A percentile compares a stretch with the other conserved stretches of the same genome.
Evolutionary conservation across 78 protist species (phyloP).

Genomic region (Cavenderia fasciculata): DNA sequence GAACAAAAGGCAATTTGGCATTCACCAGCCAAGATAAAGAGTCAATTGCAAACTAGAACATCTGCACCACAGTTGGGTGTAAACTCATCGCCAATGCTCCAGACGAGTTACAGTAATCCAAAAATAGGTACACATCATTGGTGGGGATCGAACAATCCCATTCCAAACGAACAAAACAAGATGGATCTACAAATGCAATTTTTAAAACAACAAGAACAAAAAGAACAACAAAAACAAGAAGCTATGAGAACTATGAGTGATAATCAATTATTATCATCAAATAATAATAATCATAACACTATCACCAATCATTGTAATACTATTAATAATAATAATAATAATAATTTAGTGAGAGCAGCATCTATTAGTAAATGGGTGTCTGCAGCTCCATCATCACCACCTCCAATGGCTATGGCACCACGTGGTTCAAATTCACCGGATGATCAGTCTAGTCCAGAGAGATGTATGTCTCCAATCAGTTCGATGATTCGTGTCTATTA

Average conservation of each 20-base stretch:
- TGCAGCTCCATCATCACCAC: conserved; percentile 73
- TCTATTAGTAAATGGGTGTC: conserved; percentile 52
- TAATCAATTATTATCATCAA: background rate
- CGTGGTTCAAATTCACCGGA: background rate
- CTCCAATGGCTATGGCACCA: background rate
- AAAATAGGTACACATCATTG: conserved; percentile 56
- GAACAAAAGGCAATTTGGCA: background rate
- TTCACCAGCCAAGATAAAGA: conserved; percentile 41
- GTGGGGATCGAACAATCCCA: conserved; percentile 50
- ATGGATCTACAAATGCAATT: too few relatives aligned
- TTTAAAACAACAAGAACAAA: too few relatives aligned
- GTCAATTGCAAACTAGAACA: background rate
- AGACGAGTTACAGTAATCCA: background rate
- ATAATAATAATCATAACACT: background rate
- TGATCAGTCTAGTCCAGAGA: conserved; percentile 33
- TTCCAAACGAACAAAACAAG: background rate
- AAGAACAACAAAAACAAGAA: too few relatives aligned
- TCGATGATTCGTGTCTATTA: conserved; percentile 60
- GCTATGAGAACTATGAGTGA: too few relatives aligned
- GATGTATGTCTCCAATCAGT: conserved; percentile 45
- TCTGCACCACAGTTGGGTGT: conserved; percentile 20
- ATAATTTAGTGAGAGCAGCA: background rate
- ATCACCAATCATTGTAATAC: background rate
- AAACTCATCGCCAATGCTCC: background rate
- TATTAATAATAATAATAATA: background rate